Evolutionary conservation across 768 basidiomycete genomes (phyloP).

Genomic region (Panaeolus cyanescens): DNA sequence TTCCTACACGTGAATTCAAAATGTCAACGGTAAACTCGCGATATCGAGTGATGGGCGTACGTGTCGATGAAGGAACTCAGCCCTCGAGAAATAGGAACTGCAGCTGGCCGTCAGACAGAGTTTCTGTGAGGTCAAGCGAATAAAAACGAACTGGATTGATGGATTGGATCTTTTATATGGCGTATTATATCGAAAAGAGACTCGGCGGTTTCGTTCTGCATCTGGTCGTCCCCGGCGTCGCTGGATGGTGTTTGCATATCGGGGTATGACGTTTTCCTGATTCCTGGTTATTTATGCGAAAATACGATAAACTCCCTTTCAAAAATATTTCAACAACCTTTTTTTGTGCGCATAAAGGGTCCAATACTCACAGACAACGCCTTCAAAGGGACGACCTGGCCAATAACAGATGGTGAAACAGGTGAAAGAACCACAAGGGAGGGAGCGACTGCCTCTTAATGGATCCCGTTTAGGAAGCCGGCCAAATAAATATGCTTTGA

Average conservation of each 20-base stretch:
- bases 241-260: background rate
- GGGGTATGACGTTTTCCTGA: background rate
- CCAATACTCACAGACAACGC: background rate
- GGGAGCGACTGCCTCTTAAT: background rate
- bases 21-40: slow-evolving; percentile 4
- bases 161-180: slow-evolving; percentile 36
- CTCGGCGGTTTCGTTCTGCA: background rate
- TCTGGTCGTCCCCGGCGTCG: background rate
- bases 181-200: background rate
- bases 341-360: background rate
- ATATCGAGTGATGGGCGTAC: slow-evolving; percentile 37
- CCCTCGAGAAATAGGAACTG: slow-evolving; percentile 38
- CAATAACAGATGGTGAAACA: background rate
- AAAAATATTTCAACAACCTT: background rate
- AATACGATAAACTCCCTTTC: background rate
- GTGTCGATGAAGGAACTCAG: slow-evolving; percentile 63
- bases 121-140: slow-evolving; percentile 7
- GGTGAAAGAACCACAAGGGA: background rate
- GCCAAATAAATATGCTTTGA: background rate
- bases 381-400: background rate
- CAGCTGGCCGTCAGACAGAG: background rate
- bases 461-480: background rate
- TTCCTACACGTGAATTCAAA: slow-evolving; percentile 37
- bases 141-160: slow-evolving; percentile 34
- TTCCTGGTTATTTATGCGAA: background rate